These are phyloP conservation scores for Sporobolomyces roseus DNA, from an alignment of 768 basidiomycete species.

Conservation along the genomic window DNA sequence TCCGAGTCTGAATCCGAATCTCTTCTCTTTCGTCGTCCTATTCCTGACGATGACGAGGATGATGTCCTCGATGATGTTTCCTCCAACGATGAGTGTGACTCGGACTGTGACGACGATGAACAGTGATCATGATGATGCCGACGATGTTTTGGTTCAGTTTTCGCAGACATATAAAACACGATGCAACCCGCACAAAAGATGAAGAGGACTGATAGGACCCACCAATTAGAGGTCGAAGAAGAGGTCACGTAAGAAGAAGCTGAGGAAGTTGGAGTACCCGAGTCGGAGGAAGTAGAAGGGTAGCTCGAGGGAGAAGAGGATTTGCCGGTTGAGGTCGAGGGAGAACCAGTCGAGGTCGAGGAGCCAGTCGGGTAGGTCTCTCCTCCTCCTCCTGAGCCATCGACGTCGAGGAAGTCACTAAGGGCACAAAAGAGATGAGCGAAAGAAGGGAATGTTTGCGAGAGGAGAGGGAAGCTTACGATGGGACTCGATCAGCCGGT, in stretches of 20 bases:
- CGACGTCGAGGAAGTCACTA: slow-evolving; percentile 10
- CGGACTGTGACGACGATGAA: slow-evolving; percentile 1
- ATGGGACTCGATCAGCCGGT: background rate
- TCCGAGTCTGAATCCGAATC: background rate
- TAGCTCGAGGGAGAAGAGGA: background rate
- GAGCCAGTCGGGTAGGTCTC: no score
- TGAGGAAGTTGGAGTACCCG: background rate
- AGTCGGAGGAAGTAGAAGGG: background rate
- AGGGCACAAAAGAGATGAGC: no score
- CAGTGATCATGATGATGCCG: background rate
- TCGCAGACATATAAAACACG: background rate
- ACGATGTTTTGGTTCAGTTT: background rate
- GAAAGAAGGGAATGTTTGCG: background rate
- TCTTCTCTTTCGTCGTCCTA: no score
- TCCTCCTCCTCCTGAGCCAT: no score
- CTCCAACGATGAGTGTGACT: background rate
- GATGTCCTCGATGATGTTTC: background rate
- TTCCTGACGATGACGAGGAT: background rate
- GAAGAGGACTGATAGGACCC: background rate
- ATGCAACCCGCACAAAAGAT: background rate
- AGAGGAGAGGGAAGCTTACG: background rate
- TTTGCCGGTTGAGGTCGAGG: background rate
- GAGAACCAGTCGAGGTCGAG: background rate
- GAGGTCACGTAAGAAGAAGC: background rate
- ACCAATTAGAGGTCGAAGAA: background rate